Evolutionary conservation across 2,329 filamentous ascomycete species (phyloP), one percentile per base, ranked within the genome.

Genomic region (Lasiodiplodia gonubiensis): DNA sequence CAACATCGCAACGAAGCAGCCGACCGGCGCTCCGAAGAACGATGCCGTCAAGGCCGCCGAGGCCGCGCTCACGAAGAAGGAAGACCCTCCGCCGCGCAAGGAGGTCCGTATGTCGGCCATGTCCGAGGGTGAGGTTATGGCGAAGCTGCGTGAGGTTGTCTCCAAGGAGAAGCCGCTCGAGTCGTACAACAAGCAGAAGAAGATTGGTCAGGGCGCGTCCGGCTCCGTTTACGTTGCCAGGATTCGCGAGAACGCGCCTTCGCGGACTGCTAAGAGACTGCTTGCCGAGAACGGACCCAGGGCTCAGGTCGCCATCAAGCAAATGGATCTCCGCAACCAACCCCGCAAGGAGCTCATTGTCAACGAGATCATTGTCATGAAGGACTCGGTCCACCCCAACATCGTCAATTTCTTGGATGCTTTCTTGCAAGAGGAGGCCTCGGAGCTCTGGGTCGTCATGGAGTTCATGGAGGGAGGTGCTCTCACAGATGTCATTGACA

Each of bases 351-450:
- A 99, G 81, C 84, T 99, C 75, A 99, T 99, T 76, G 95, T 99
- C 64, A 99, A 99, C 79, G 95, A 99, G 77, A 99, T 99, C 76
- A 96, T 99, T 83, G 95, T 99, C 69, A 99, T 99, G 95, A 97
- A 98, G 83, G 95, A 99, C 82, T 97, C 93, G 84, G 92, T 94
- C 78, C 95, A 99, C 80, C 90, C 91, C 69, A 99, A 99, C 80
- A 99, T 99, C 83, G 95, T 99, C 80, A 99, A 99, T 82, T 99
- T 97, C 82, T 84, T 99, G 39, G 95, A 99, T 74, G 94, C 94
- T 3, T 99, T 98, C 85, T 83, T 99, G 76, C 92, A 95, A 75
- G 97, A 97, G 79, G 94, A 95, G 79, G 93, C 92, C 74, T 88
- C 92, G 66, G 95, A 99, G 79, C 86, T 99, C n/a, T 99, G 95